These are phyloP conservation scores for Epichloe brachyelytri DNA, from an alignment of 2,329 filamentous ascomycete species.

Conservation along the genomic window DNA sequence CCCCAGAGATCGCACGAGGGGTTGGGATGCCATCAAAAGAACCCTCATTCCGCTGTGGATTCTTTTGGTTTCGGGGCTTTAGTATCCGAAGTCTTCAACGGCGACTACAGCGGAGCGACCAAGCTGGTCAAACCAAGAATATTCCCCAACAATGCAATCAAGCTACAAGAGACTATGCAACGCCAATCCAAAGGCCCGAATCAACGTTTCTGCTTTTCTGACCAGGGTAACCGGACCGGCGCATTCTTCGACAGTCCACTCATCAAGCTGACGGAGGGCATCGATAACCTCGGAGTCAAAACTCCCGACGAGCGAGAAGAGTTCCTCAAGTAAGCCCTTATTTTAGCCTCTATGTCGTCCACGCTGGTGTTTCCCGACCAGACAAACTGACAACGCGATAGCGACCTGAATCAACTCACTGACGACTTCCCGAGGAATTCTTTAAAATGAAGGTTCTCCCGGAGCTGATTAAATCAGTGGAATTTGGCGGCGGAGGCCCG, in stretches of 20 bases:
- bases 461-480: slow-evolving; percentile 94
- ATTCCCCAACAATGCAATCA: slow-evolving; percentile 82
- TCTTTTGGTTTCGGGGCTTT: slow-evolving; percentile 76
- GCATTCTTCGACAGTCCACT: slow-evolving; percentile 88
- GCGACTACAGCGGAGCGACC: slow-evolving; percentile 61
- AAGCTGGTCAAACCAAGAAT: slow-evolving; percentile 73
- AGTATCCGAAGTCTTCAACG: slow-evolving; percentile 86
- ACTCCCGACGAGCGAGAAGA: slow-evolving; percentile 69
- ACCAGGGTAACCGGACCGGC: slow-evolving; percentile 70
- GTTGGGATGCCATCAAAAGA: slow-evolving; percentile 89
- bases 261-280: slow-evolving; percentile 83
- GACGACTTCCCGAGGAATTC: slow-evolving; percentile 95
- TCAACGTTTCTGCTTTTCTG: slow-evolving; percentile 74
- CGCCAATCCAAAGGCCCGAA: slow-evolving; percentile 74
- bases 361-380: slow-evolving; percentile 4
- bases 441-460: slow-evolving; percentile 96
- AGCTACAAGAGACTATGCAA: slow-evolving; percentile 85
- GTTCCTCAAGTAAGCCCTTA: slow-evolving; percentile 52
- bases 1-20: slow-evolving; percentile 76
- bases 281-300: slow-evolving; percentile 87
- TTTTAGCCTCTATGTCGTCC: slow-evolving; percentile 11
- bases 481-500: slow-evolving; percentile 89
- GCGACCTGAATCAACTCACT: slow-evolving; percentile 69
- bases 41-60: slow-evolving; percentile 70
- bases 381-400: slow-evolving; percentile 20